Evolutionary conservation across 2,329 filamentous ascomycete genomes (phyloP).

Genomic region (Fusarium sp.): DNA sequence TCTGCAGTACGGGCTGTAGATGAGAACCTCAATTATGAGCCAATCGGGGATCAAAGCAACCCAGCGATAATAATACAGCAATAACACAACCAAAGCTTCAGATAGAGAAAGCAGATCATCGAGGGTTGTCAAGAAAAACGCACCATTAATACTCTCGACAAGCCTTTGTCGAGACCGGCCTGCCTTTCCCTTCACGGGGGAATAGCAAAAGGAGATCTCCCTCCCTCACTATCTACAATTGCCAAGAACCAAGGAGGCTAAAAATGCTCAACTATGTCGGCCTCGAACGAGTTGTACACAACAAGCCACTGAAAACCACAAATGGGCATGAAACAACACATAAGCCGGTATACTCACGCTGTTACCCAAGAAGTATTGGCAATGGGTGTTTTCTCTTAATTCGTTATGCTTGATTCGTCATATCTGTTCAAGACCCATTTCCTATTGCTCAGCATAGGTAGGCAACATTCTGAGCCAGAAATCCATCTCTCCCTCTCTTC

Average conservation of each 20-base stretch:
- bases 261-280: background rate
- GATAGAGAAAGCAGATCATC: background rate
- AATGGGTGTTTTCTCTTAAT: background rate
- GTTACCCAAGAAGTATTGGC: background rate
- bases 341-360: background rate
- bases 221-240: background rate
- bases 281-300: background rate
- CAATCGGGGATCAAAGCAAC: background rate
- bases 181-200: background rate
- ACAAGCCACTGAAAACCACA: background rate
- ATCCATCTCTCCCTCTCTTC: background rate
- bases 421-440: background rate
- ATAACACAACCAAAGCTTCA: background rate
- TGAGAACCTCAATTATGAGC: background rate
- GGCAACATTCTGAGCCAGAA: background rate
- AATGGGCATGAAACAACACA: background rate
- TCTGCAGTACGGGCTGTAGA: background rate
- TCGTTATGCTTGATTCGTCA: background rate
- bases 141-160: background rate
- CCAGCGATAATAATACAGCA: background rate
- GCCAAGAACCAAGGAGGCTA: background rate
- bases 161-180: background rate
- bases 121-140: background rate
- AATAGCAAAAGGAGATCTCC: background rate
- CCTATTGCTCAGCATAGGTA: background rate